Evolutionary conservation across 2,329 filamentous ascomycete species (phyloP).

Genomic region (Cordyceps tenuipes): DNA sequence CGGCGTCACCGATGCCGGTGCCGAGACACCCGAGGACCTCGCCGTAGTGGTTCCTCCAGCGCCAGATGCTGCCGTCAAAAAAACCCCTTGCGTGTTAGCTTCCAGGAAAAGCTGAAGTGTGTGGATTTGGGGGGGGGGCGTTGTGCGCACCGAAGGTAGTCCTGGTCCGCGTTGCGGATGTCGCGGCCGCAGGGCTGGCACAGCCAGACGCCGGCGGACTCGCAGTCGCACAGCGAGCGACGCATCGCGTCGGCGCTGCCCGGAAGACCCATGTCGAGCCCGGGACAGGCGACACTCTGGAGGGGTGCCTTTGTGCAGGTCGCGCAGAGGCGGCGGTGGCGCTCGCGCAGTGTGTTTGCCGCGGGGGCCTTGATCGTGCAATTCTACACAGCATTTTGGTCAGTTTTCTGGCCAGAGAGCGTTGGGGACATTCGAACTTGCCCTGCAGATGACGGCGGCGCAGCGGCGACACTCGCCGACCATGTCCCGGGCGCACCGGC

Average conservation of each 20-base stretch:
- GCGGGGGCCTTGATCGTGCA: slow-evolving; percentile 80
- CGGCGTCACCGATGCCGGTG: slow-evolving; percentile 79
- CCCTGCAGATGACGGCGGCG: slow-evolving; percentile 69
- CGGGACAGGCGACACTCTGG: slow-evolving; percentile 39
- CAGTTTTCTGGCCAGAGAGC: not conserved
- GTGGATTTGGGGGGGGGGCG: too few relatives aligned
- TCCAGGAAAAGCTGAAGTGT: slow-evolving; percentile 25
- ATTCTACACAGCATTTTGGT: slow-evolving; percentile 49
- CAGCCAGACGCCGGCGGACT: slow-evolving; percentile 61
- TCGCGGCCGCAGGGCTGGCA: slow-evolving; percentile 75
- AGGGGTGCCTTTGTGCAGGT: slow-evolving; percentile 68
- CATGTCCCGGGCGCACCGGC: slow-evolving; percentile 78
- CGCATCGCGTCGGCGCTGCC: slow-evolving; percentile 49
- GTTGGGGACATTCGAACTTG: slow-evolving; percentile 36
- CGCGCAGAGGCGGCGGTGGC: slow-evolving; percentile 74
- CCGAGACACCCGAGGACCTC: slow-evolving; percentile 73
- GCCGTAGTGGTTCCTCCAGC: slow-evolving; percentile 79
- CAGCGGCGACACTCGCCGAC: slow-evolving; percentile 78
- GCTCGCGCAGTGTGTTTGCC: slow-evolving; percentile 55
- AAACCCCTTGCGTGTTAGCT: not conserved
- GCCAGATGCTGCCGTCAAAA: slow-evolving; percentile 58
- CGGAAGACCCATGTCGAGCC: slow-evolving; percentile 35
- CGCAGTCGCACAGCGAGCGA: slow-evolving; percentile 45
- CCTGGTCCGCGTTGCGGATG: slow-evolving; percentile 51
- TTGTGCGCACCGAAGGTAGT: slow-evolving; percentile 46